These are phyloP conservation scores for Meyerozyma carpophila DNA, from an alignment of 1,139 yeast genomes.

Conservation along the genomic window DNA sequence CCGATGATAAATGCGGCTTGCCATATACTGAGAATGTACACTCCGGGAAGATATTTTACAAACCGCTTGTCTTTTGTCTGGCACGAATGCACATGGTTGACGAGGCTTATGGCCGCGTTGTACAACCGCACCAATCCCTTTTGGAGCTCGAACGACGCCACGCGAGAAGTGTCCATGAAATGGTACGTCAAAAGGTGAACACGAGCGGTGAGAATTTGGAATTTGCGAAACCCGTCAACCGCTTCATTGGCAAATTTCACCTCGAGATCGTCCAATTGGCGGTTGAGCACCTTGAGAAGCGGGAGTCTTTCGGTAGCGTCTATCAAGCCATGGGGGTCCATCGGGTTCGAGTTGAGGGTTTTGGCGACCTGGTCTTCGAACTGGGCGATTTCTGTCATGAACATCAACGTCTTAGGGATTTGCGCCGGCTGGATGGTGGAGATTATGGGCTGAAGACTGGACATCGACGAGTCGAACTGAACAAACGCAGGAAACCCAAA, in stretches of 20 bases:
- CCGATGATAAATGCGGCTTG: constrained; percentile 85
- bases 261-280: constrained; percentile 74
- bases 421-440: constrained; percentile 10
- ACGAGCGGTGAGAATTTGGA: constrained; percentile 66
- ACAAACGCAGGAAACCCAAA: constrained; percentile 94
- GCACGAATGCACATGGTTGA: constrained; percentile 62
- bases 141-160: constrained; percentile 58
- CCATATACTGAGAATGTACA: constrained; percentile 78
- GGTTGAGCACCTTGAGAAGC: constrained; percentile 60
- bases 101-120: constrained; percentile 68
- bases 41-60: constrained; percentile 77
- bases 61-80: constrained; percentile 57
- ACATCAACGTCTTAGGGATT: constrained; percentile 60
- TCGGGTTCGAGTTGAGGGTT: constrained; percentile 67
- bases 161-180: constrained; percentile 60
- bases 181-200: constrained; percentile 78
- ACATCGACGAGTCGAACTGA: constrained; percentile 71
- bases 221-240: constrained; percentile 61
- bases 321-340: constrained; percentile 61
- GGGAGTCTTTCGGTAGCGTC: constrained; percentile 71
- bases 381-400: constrained; percentile 76
- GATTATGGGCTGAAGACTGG: neutral
- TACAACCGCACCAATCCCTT: constrained; percentile 73
- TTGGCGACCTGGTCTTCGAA: constrained; percentile 82
- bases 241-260: constrained; percentile 30